These are phyloP conservation scores for Pulveroboletus sp. DNA, from an alignment of 768 basidiomycete species.

Conservation along the genomic window DNA sequence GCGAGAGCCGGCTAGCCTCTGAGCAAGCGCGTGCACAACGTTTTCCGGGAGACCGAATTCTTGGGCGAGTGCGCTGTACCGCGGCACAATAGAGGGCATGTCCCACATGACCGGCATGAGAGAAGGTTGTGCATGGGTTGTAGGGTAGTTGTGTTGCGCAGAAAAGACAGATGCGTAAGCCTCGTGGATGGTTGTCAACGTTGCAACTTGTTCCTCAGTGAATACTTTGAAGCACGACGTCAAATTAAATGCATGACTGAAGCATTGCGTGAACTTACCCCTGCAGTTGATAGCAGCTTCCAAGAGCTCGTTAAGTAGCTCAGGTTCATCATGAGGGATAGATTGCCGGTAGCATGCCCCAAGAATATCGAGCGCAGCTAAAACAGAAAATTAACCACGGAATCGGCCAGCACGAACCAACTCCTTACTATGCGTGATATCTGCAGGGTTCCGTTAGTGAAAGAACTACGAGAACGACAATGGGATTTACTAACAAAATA, in stretches of 20 bases:
- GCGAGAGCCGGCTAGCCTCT: slow-evolving; percentile 40
- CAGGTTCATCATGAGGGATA: slow-evolving; percentile 30
- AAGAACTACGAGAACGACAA: background rate
- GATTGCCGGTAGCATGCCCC: slow-evolving; percentile 42
- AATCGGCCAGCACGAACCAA: background rate
- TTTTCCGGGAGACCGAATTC: slow-evolving; percentile 73
- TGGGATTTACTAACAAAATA: slow-evolving; percentile 54
- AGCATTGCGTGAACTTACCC: slow-evolving; percentile 48
- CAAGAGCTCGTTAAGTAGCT: slow-evolving; percentile 44
- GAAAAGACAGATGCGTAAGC: slow-evolving; percentile 21
- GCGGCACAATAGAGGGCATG: slow-evolving; percentile 14
- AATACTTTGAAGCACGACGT: slow-evolving; percentile 42
- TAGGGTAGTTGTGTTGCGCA: slow-evolving; percentile 4
- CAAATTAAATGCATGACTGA: background rate
- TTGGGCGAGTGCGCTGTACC: slow-evolving; percentile 53
- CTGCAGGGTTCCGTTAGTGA: slow-evolving; percentile 19
- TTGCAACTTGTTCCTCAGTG: slow-evolving; percentile 53
- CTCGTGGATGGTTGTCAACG: slow-evolving; percentile 42
- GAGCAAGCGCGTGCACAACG: slow-evolving; percentile 61
- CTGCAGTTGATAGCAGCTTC: slow-evolving; percentile 50
- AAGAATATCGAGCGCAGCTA: slow-evolving; percentile 56
- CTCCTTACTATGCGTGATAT: slow-evolving; percentile 33
- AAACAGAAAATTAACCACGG: slow-evolving; percentile 21
- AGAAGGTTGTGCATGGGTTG: slow-evolving; percentile 8
- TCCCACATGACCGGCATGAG: slow-evolving; percentile 22